Evolutionary conservation across 169 alveolate genomes (phyloP), one percentile per base, ranked within the genome.

Genomic region (Eimeria nieschulzi): DNA sequence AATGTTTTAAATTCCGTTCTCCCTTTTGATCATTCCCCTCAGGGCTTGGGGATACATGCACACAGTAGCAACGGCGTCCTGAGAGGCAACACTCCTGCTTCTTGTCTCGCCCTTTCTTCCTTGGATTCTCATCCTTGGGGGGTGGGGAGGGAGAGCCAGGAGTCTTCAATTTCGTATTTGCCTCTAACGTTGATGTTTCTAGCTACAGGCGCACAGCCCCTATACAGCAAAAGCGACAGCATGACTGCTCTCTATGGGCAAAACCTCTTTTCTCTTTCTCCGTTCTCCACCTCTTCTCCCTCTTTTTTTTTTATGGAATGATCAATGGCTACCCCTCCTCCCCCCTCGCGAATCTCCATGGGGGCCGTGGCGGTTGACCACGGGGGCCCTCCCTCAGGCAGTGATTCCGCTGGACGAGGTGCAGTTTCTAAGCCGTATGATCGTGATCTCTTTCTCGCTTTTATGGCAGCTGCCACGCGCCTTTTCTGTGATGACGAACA

Each of bases 401-500:
- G 46, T 5, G 76, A 66, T 66, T 66, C 76, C 6, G 76, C 76
- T 10, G 26, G 51, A 9, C 15, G 68, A 5, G 76, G 76, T 21
- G 76, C 51, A 7, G 76, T 66, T 66, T 66, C 76, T 19, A 90
- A 78, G 93, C 91, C 72, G 51, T 90, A 56, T 21, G 90, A 90
- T 53, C 80, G 91, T 0, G 66, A 56, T 7, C 59, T 79, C 68
- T 90, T 90, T 66, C 90, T 66, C 23, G 71, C 93, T n/a, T 90
- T 90, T 46, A 7, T 90, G 19, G 19, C 76, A 9, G 88, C 85
- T 7, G 66, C 86, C 3, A 59, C 91, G 5, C 93, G 93, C 23
- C 78, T 90, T 46, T 90, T 90, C 78, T 90, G 93, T 76, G 90
- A 90, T 55, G 93, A 90, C 56, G 93, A 90, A 26, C 93, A 90